Evolutionary conservation across 164 flowering plant species (phyloP), one percentile per base, ranked within the genome.

Genomic region (Stephania cephalantha): DNA sequence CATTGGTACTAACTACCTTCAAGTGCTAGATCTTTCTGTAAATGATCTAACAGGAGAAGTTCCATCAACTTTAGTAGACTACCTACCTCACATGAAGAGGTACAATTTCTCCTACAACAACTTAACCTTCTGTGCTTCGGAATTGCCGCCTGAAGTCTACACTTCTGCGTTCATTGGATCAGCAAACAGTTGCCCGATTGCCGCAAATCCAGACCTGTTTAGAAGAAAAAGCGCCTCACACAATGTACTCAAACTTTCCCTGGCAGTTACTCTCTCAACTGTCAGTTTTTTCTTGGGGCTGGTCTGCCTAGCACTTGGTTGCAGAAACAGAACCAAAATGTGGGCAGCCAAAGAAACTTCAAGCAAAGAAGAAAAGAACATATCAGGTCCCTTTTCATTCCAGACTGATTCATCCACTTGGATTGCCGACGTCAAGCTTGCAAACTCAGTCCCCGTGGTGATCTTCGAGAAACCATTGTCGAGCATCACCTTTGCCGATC

Each of bases 371-470:
- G 97, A 91, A 66, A 90, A 81, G 61, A 82, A 71, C 74, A 79
- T 89, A 66, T 90, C 94, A 2, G 98, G 98, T 11, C 98, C 98
- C 8, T 94, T 94, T 74, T 88, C 96, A 5, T 94, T 90, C 83
- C 88, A 90, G 77, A 94, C 97, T 0, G 97, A 94, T 86, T 94
- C 93, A 7, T 88, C 93, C 10, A 91, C 91, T 46, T 91, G 98
- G 98, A 87, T 89, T 29, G 97, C 98, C 9, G 97, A 90, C 84
- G 91, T 94, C 70, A 91, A 90, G 89, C 86, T 83, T 46, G 94
- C 98, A 46, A 86, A 82, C 3, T 82, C 93, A 0, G 98, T 90
- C 13, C 89, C 89, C 0, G 96, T 94, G 7, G 86, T 92, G 29
- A 90, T 91, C 5, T 91, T 94, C 72, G 94, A 92, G 85, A 94